These are phyloP conservation scores for Sisymbrium irio DNA, from an alignment of 345 rosid species.

Conservation along the genomic window DNA sequence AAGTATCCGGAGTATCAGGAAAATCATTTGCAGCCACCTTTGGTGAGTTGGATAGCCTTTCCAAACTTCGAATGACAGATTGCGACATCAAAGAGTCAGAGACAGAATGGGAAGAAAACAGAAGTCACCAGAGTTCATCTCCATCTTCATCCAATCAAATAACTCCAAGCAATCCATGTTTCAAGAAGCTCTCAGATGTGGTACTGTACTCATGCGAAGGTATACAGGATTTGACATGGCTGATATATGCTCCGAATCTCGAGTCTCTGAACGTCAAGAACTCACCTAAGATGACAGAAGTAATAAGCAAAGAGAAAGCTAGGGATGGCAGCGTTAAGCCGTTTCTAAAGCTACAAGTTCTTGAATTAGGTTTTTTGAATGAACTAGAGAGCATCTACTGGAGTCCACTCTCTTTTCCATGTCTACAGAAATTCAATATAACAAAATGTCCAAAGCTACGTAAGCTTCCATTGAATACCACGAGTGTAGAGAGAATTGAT, in stretches of 20 bases:
- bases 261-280: background rate
- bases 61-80: conserved; percentile 1
- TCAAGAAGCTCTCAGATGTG: conserved; percentile 8
- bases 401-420: background rate
- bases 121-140: background rate
- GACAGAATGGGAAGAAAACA: background rate
- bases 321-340: background rate
- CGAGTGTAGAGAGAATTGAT: background rate
- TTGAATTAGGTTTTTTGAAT: background rate
- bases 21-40: background rate
- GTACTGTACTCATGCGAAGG: background rate
- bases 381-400: background rate
- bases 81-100: background rate
- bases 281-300: background rate
- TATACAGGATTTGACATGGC: conserved; percentile 20
- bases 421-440: background rate
- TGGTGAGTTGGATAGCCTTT: background rate
- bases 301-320: conserved; percentile 5
- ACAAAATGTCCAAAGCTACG: background rate
- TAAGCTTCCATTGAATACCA: background rate
- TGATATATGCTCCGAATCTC: background rate
- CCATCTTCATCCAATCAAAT: background rate
- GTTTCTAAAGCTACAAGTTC: background rate
- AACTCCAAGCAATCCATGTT: background rate
- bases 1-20: background rate